Evolutionary conservation across 2,329 filamentous ascomycete species (phyloP).

Genomic region (Phialophora tarda): DNA sequence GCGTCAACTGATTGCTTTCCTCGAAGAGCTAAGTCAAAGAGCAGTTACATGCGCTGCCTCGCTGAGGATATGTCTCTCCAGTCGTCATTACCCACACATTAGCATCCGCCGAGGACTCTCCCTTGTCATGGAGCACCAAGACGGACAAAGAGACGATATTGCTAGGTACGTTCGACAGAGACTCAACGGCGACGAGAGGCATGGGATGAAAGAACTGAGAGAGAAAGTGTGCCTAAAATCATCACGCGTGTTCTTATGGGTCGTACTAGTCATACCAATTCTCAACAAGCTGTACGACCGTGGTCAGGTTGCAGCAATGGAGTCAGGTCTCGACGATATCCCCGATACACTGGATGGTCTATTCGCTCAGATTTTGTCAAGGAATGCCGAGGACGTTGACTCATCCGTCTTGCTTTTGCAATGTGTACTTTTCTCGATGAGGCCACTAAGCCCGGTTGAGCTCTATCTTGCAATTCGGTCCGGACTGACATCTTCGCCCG

Average conservation of each 20-base stretch:
- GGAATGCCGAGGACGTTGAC: not conserved
- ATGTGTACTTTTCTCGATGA: slow-evolving; percentile 1
- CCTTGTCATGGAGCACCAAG: not conserved
- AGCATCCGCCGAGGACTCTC: not conserved
- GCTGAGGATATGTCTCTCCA: slow-evolving; percentile 2
- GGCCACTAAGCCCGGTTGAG: not conserved
- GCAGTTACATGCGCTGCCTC: not conserved
- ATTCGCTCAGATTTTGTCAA: not conserved
- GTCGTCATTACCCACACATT: not conserved
- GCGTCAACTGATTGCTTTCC: not conserved
- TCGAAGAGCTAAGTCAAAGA: not conserved
- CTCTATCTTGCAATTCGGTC: not conserved
- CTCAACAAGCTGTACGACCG: slow-evolving; percentile 47
- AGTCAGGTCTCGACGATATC: not conserved
- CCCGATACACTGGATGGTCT: not conserved
- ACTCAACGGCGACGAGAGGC: not conserved
- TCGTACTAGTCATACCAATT: slow-evolving; percentile 50
- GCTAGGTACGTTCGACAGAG: not conserved
- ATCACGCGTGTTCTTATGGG: slow-evolving; percentile 53
- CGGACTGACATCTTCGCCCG: not conserved
- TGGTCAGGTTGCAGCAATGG: slow-evolving; percentile 36
- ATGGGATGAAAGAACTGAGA: not conserved
- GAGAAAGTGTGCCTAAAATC: slow-evolving; percentile 20
- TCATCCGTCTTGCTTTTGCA: not conserved
- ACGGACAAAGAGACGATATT: slow-evolving; percentile 1